A percentile compares a stretch with the other conserved stretches of the same genome.
Conservation (phyloP, 176 grass and related monocot species). For the Oryza coarctata region DNA sequence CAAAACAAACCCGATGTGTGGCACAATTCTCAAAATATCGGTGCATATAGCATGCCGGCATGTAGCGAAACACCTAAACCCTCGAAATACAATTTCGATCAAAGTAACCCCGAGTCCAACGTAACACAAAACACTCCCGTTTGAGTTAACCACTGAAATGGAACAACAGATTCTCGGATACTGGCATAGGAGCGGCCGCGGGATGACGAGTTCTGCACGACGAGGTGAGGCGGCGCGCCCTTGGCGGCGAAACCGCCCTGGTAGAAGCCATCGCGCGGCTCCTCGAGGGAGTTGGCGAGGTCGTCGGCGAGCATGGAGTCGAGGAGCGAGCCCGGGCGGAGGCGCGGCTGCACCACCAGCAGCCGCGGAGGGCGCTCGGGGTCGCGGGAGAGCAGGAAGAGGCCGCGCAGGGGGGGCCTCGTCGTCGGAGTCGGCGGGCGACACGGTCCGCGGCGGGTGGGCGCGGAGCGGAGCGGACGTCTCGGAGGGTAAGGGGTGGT, state of each 20-base stretch:
- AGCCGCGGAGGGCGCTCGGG: slow-evolving; percentile 60
- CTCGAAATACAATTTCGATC: background rate
- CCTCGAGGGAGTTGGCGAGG: slow-evolving; percentile 90
- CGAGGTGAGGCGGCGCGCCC: slow-evolving; percentile 58
- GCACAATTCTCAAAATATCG: background rate
- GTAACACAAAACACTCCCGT: background rate
- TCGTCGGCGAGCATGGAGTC: slow-evolving; percentile 80
- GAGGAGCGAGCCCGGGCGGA: slow-evolving; percentile 73
- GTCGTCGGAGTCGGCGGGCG: slow-evolving; percentile 41
- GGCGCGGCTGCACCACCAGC: slow-evolving; percentile 82
- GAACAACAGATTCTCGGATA: slow-evolving; percentile 24
- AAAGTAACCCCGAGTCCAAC: background rate
- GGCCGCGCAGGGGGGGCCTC: slow-evolving; percentile 34
- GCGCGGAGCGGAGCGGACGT: slow-evolving; percentile 21
- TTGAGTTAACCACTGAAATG: slow-evolving; percentile 23
- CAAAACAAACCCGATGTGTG: background rate
- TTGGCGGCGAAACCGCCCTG: slow-evolving; percentile 39
- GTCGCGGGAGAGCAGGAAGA: slow-evolving; percentile 62
- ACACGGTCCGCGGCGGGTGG: slow-evolving; percentile 38
- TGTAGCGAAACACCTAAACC: background rate
- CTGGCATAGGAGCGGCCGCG: slow-evolving; percentile 58
- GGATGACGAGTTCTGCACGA: slow-evolving; percentile 83
- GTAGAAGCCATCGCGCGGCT: slow-evolving; percentile 83
- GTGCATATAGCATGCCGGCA: background rate
- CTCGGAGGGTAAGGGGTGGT: background rate